phyloP scores from a whole-genome alignment of 148 eudicot species.

The Gaultheria prostrata region DNA sequence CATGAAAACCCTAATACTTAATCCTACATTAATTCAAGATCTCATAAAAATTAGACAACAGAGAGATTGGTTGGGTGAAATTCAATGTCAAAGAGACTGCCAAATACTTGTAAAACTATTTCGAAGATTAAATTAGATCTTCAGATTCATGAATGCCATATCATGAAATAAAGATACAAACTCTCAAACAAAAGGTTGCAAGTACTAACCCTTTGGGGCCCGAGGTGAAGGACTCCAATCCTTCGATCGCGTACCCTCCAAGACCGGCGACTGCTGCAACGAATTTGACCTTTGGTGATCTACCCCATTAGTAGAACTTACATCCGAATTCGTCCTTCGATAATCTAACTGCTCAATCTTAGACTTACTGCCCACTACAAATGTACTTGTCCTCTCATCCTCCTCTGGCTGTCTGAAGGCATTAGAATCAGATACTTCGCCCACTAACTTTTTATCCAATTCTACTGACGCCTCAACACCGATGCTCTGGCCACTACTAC shows the following conservation, averaged over 20 bases:
- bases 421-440: background rate
- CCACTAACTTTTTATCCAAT: background rate
- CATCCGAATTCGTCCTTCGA: constrained; percentile 21
- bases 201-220: constrained; percentile 27
- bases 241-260: constrained; percentile 23
- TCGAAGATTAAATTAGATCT: background rate
- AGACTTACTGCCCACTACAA: constrained; percentile 6
- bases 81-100: background rate
- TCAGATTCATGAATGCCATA: background rate
- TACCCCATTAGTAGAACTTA: constrained; percentile 15
- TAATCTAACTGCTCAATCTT: background rate
- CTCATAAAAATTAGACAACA: background rate
- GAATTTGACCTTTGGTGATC: constrained; percentile 11
- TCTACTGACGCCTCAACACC: constrained; percentile 11
- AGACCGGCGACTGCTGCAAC: constrained; percentile 25
- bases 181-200: background rate
- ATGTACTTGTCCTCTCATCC: constrained; percentile 12
- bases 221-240: constrained; percentile 26
- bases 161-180: background rate
- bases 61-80: background rate
- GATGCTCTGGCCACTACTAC: constrained; percentile 9
- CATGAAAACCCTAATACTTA: constrained; percentile 1
- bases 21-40: background rate
- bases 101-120: background rate
- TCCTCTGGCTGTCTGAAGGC: background rate